Evolutionary conservation across 208 protist genomes (phyloP).

Genomic region (Ichthyophonus hoferi): DNA sequence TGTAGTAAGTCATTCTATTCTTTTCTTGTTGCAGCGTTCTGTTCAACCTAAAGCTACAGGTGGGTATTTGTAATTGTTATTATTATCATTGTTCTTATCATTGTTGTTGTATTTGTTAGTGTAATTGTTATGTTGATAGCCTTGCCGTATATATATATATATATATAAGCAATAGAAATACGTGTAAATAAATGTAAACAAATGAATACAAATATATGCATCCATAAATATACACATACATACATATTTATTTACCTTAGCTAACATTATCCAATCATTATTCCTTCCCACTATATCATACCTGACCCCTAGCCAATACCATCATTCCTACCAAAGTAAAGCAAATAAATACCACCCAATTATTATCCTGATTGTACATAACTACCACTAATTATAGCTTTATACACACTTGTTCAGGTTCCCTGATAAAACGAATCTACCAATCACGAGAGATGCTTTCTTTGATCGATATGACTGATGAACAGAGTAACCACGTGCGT

Average conservation of each 20-base stretch:
- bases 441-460: constrained; percentile 39
- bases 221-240: neutral
- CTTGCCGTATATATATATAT: neutral
- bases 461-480: constrained; percentile 53
- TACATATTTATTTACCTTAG: neutral
- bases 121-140: too few species aligned
- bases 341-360: too few species aligned
- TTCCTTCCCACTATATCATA: too few species aligned
- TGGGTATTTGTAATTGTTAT: too few species aligned
- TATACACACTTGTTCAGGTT: neutral
- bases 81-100: too few species aligned
- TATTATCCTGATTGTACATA: too few species aligned
- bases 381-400: too few species aligned
- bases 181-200: neutral
- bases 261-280: too few species aligned
- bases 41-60: neutral
- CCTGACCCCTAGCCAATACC: too few species aligned
- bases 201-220: neutral
- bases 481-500: constrained; percentile 2
- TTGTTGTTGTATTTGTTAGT: too few species aligned
- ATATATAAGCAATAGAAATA: neutral
- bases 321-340: too few species aligned
- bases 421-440: constrained; percentile 51
- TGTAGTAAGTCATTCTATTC: neutral
- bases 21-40: neutral